A percentile compares a stretch with the other conserved stretches of the same genome.
phyloP scores from a whole-genome alignment of 192 early-diverging fungal species.

The Lobosporangium transversale region DNA sequence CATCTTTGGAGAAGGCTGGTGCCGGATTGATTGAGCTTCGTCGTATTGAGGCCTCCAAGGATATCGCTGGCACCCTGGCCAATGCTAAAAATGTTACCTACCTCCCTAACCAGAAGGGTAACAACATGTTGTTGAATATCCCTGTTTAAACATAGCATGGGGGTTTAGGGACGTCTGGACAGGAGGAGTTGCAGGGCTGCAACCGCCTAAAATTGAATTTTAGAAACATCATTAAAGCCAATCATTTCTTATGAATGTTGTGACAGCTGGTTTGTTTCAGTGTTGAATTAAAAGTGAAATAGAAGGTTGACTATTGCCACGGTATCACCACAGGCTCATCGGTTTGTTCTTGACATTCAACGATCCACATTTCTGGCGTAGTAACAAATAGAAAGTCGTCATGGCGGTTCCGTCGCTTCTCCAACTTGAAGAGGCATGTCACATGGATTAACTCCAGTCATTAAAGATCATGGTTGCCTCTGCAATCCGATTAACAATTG shows the following conservation, averaged over 20 bases:
- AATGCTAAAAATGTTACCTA: slow-evolving; percentile 90
- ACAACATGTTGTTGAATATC: slow-evolving; percentile 53
- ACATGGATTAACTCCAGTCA: neutral
- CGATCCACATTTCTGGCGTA: neutral
- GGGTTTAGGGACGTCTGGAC: neutral
- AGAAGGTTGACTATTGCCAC: no score
- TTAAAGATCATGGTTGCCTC: neutral
- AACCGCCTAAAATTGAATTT: slow-evolving; percentile 16
- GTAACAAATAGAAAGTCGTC: neutral
- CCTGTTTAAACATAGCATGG: slow-evolving; percentile 25
- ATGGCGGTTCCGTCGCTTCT: slow-evolving; percentile 43
- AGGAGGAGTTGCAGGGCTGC: no score
- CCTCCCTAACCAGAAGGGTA: slow-evolving; percentile 72
- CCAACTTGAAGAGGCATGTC: slow-evolving; percentile 50
- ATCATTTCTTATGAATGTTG: neutral
- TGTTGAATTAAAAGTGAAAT: no score
- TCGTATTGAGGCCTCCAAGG: slow-evolving; percentile 96
- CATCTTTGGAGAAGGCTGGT: slow-evolving; percentile 90
- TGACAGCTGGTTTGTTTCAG: slow-evolving; percentile 7
- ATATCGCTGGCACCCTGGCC: slow-evolving; percentile 91
- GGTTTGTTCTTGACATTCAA: slow-evolving; percentile 6
- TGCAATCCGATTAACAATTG: no score
- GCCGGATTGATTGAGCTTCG: slow-evolving; percentile 94
- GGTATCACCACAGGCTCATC: no score
- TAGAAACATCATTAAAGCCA: neutral